Evolutionary conservation across 148 eudicot genomes (phyloP).

Genomic region (Fagopyrum tataricum): DNA sequence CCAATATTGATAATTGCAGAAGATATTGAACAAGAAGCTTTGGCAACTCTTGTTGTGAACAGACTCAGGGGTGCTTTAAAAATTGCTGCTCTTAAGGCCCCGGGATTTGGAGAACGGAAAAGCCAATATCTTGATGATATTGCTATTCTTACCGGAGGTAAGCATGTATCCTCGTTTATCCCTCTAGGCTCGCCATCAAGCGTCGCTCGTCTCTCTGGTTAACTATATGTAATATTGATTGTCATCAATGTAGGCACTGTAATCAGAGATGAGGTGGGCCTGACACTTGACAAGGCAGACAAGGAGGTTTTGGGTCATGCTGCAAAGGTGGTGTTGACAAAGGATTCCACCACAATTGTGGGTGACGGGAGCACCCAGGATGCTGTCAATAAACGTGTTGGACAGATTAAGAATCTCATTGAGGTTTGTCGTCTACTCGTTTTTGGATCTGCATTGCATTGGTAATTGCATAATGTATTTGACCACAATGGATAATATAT

Average conservation of each 20-base stretch:
- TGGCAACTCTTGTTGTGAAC: conserved; percentile 93
- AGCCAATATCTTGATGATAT: conserved; percentile 92
- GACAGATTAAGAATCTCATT: conserved; percentile 76
- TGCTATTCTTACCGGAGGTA: conserved; percentile 90
- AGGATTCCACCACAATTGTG: conserved; percentile 78
- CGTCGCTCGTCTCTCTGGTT: background rate
- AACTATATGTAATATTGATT: background rate
- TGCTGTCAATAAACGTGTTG: conserved; percentile 70
- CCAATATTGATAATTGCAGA: conserved; percentile 80
- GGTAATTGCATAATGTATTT: background rate
- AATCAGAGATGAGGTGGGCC: conserved; percentile 88
- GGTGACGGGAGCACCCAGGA: conserved; percentile 93
- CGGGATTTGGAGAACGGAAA: conserved; percentile 90
- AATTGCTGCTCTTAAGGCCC: conserved; percentile 92
- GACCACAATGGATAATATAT: background rate
- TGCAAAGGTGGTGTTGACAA: conserved; percentile 81
- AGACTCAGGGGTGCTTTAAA: conserved; percentile 81
- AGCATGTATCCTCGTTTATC: background rate
- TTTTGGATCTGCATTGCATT: background rate
- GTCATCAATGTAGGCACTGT: conserved; percentile 53
- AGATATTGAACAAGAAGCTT: conserved; percentile 94
- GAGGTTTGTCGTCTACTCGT: conserved; percentile 34
- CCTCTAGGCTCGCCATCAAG: background rate
- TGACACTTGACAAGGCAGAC: conserved; percentile 75
- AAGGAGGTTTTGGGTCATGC: conserved; percentile 79